A percentile compares a stretch with the other conserved stretches of the same genome.
phyloP scores from a whole-genome alignment of 768 basidiomycete genomes.

The Pulveroboletus ravenelii region DNA sequence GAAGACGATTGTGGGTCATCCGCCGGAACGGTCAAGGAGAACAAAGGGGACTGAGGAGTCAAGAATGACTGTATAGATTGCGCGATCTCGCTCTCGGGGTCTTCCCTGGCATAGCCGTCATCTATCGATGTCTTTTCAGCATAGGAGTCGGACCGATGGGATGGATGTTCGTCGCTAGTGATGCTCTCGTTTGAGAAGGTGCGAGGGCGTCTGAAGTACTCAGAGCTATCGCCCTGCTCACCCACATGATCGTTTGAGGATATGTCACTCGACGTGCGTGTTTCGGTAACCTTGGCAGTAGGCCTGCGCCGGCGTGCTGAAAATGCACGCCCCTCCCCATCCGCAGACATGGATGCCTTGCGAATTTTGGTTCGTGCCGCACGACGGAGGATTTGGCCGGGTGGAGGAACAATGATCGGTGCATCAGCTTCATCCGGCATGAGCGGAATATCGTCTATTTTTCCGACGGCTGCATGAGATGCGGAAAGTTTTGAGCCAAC shows the following conservation, averaged over 20 bases:
- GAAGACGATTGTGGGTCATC: constrained; percentile 10
- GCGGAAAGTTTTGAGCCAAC: constrained; percentile 20
- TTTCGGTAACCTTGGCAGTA: constrained; percentile 30
- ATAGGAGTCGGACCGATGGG: constrained; percentile 62
- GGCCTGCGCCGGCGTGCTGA: constrained; percentile 32
- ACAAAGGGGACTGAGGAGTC: constrained; percentile 15
- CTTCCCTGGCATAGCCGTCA: constrained; percentile 69
- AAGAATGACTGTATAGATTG: constrained; percentile 20
- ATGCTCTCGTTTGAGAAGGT: constrained; percentile 36
- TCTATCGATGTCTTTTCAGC: constrained; percentile 80
- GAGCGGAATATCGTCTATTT: constrained; percentile 64
- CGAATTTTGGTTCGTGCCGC: constrained; percentile 94
- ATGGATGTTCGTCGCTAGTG: constrained; percentile 36
- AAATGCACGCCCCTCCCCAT: constrained; percentile 83
- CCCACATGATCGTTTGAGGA: constrained; percentile 51
- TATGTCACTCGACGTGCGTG: constrained; percentile 64
- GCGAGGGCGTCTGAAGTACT: constrained; percentile 33
- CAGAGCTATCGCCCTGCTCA: constrained; percentile 57
- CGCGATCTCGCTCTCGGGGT: constrained; percentile 41
- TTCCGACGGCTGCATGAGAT: constrained; percentile 49
- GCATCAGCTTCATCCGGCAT: constrained; percentile 78
- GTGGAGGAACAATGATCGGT: constrained; percentile 83
- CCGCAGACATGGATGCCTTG: constrained; percentile 70
- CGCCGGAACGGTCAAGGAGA: constrained; percentile 23
- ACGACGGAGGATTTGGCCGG: constrained; percentile 85